A percentile compares a stretch with the other conserved stretches of the same genome.
Evolutionary conservation across 768 basidiomycete genomes (phyloP).

Genomic region (Termitomyces sp.): DNA sequence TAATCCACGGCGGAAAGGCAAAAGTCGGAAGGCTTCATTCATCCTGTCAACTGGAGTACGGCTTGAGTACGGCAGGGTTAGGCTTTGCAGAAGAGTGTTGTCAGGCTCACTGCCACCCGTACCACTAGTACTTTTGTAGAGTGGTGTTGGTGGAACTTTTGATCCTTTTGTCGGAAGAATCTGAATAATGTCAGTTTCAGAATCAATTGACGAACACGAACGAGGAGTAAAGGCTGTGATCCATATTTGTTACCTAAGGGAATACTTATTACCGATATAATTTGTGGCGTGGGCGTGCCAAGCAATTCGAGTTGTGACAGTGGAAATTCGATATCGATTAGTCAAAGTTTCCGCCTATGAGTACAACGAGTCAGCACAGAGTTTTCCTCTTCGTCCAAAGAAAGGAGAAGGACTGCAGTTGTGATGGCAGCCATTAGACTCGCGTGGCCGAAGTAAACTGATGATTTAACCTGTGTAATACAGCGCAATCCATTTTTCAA

Average conservation of each 20-base stretch:
- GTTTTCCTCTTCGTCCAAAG: neutral
- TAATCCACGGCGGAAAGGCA: neutral
- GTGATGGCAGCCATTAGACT: neutral
- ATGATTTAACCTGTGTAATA: neutral
- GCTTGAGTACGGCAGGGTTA: slow-evolving; percentile 5
- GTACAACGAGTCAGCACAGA: neutral
- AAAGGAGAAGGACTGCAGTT: neutral
- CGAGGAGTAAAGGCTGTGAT: neutral
- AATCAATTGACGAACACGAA: no score
- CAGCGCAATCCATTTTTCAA: neutral
- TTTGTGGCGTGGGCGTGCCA: neutral
- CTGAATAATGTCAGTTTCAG: neutral
- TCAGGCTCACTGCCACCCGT: slow-evolving; percentile 2
- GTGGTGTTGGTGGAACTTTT: neutral
- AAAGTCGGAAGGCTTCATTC: slow-evolving; percentile 7
- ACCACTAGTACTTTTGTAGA: neutral
- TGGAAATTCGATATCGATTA: neutral
- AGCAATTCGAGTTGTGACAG: no score
- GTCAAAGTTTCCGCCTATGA: no score
- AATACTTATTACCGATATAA: neutral
- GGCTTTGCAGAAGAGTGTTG: neutral
- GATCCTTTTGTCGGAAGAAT: neutral
- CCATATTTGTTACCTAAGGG: neutral
- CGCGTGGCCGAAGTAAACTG: neutral
- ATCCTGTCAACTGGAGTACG: slow-evolving; percentile 9